phyloP scores from a whole-genome alignment of 257 asterid genomes.

The Ilex aquifolium region DNA sequence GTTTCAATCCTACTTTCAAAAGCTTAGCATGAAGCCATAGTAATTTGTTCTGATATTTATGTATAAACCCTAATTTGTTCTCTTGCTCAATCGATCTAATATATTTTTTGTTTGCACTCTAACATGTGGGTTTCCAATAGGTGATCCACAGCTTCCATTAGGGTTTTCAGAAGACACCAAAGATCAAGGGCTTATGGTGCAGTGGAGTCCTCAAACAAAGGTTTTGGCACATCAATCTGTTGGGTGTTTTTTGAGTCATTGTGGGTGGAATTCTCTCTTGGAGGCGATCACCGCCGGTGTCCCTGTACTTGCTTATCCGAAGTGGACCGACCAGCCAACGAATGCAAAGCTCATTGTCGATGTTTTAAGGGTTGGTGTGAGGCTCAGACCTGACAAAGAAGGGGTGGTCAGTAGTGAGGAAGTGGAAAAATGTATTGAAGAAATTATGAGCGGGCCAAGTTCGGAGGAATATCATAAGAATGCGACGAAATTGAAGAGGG shows the following conservation, averaged over 20 bases:
- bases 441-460: background rate
- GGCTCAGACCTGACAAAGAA: background rate
- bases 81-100: no score
- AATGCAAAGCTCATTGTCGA: background rate
- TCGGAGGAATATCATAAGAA: background rate
- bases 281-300: background rate
- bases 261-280: background rate
- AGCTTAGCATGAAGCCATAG: no score
- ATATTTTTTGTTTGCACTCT: no score
- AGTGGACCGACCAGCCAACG: background rate
- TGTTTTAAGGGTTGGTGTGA: background rate
- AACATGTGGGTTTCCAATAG: no score
- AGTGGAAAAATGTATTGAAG: background rate
- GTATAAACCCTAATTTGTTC: no score
- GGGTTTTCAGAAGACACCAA: background rate
- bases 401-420: background rate
- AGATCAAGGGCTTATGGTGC: background rate
- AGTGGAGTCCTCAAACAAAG: background rate
- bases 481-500: background rate
- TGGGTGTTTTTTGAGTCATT: background rate
- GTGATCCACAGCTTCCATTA: background rate
- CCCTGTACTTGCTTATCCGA: background rate
- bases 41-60: no score
- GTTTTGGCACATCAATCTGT: background rate
- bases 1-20: no score